Conservation (phyloP, 768 basidiomycete genomes). For the Cystoderma amianthinum region DNA sequence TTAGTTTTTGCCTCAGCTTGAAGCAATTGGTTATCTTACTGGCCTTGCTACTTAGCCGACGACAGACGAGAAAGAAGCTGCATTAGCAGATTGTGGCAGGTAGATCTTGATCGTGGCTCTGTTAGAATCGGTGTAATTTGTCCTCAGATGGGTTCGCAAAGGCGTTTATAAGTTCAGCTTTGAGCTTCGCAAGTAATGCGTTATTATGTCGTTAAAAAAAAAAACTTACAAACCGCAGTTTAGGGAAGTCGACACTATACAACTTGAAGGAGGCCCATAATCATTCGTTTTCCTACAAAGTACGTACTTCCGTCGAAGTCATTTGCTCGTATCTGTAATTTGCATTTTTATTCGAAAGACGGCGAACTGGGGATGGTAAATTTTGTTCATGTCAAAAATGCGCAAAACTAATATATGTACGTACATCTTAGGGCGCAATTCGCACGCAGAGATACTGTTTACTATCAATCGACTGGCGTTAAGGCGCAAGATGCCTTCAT, state of each 20-base stretch:
- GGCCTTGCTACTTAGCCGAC: constrained; percentile 67
- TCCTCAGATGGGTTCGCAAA: constrained; percentile 70
- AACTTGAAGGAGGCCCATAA: constrained; percentile 76
- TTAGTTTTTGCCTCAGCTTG: constrained; percentile 18
- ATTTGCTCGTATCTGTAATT: background rate
- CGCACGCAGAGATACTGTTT: constrained; percentile 65
- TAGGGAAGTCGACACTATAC: constrained; percentile 41
- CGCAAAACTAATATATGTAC: no score
- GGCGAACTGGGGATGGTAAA: constrained; percentile 84
- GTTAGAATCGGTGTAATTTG: constrained; percentile 1
- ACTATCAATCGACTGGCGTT: constrained; percentile 45
- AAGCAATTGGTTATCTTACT: no score
- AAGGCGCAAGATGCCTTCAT: constrained; percentile 62
- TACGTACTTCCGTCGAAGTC: constrained; percentile 4
- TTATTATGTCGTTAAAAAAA: background rate
- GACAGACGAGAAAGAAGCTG: constrained; percentile 62
- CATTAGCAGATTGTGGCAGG: constrained; percentile 53
- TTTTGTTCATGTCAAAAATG: no score
- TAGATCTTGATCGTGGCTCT: constrained; percentile 7
- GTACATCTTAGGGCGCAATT: constrained; percentile 74
- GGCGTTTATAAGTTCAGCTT: constrained; percentile 85
- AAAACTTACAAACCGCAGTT: constrained; percentile 12
- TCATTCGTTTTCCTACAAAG: constrained; percentile 73
- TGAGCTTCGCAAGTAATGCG: constrained; percentile 60
- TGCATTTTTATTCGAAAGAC: constrained; percentile 34